Evolutionary conservation across 495 filamentous ascomycete species (phyloP), one percentile per base, ranked within the genome.

Genomic region (Penicillium desertorum): DNA sequence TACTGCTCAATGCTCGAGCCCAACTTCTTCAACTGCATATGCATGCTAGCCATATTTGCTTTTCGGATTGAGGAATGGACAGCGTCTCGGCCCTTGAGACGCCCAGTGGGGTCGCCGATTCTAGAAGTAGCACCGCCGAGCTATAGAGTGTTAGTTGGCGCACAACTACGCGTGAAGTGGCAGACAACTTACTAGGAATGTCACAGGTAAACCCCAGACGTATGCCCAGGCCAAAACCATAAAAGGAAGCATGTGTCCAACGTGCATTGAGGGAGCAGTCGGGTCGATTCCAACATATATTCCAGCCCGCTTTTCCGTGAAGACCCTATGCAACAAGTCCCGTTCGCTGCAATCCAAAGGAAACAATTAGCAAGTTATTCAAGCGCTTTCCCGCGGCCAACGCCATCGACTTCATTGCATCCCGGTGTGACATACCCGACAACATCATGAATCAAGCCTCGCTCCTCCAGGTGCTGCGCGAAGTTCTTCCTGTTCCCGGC

Each of bases 181-280:
- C 9, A 44, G 20, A 30, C 12, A 19, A 74, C 77, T 68, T 54
- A 89, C 79, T 58, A 99, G 71, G 48, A 86, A 88, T 22, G 88
- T 80, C 14, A 89, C 79, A 30, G 82, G 78, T 61, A 88, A 86
- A 14, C 94, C 93, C 73, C 92, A 83, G 39, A 96, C 76, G 68
- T 93, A 95, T 77, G 91, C 88, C 89, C 94, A 97, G 57, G 91
- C 93, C 27, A 97, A 72, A 1, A 91, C 85, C 94, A 99, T 98
- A 42, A 98, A 80, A 9, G 94, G 93, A 10, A 98, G 74, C 54
- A 99, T 83, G 70, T 99, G 92, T 30, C 94, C 94, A 53, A 98
- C 78, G 68, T 99, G 94, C 61, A 98, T 76, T 5, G 92, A 96
- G 25, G 83, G 81, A 4, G 93, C 95, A 0, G 95, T 97, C 12